Evolutionary conservation across 2,329 filamentous ascomycete species (phyloP).

Genomic region (Alternaria angustiovoidea): DNA sequence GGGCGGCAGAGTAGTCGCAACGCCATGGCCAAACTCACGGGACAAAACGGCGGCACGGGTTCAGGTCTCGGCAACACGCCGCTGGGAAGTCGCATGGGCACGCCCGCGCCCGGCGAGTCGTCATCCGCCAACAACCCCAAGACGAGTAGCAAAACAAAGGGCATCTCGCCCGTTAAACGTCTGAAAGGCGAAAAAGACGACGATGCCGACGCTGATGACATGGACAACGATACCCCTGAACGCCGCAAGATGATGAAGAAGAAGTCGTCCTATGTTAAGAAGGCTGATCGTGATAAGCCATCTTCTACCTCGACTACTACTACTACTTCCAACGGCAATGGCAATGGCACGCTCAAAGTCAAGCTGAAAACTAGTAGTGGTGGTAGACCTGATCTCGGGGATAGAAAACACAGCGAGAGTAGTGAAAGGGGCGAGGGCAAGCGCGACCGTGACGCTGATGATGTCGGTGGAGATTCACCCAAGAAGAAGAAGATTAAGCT

Average conservation of each 20-base stretch:
- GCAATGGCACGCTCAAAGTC: conserved; percentile 36
- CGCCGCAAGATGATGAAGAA: conserved; percentile 61
- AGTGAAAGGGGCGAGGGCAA: conserved; percentile 45
- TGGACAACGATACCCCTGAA: conserved; percentile 56
- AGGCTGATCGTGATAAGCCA: conserved; percentile 47
- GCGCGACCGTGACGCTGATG: conserved; percentile 45
- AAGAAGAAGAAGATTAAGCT: conserved; percentile 52
- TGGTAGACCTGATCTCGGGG: conserved; percentile 29
- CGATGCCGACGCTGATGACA: conserved; percentile 41
- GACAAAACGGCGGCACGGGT: conserved; percentile 49
- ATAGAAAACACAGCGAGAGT: conserved; percentile 41
- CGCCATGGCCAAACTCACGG: conserved; percentile 57
- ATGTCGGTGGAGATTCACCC: conserved; percentile 39
- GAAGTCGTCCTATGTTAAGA: conserved; percentile 50
- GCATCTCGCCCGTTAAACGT: conserved; percentile 40
- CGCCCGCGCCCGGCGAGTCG: conserved; percentile 44
- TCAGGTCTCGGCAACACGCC: conserved; percentile 54
- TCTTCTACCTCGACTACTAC: too few relatives aligned
- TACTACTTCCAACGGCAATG: not conserved
- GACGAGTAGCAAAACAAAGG: conserved; percentile 33
- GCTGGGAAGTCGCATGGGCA: conserved; percentile 54
- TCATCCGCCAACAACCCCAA: conserved; percentile 23
- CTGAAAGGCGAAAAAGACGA: conserved; percentile 19
- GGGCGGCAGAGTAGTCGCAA: conserved; percentile 61
- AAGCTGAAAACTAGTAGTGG: conserved; percentile 42